These are phyloP conservation scores for Ramularia endophylla DNA, from an alignment of 2,329 filamentous ascomycete genomes.

Conservation along the genomic window DNA sequence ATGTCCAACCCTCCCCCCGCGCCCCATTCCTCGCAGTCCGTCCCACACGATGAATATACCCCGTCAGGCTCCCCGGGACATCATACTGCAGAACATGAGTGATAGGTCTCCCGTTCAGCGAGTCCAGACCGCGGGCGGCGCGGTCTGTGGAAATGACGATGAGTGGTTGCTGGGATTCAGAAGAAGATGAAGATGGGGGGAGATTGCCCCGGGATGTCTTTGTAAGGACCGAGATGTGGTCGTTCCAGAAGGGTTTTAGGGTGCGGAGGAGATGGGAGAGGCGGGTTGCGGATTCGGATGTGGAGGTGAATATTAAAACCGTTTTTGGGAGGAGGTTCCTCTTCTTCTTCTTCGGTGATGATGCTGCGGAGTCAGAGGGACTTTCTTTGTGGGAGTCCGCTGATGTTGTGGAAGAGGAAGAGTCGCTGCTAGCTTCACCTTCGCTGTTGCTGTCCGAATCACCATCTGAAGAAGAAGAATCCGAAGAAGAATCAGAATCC, in stretches of 20 bases:
- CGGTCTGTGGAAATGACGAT: slow-evolving; percentile 81
- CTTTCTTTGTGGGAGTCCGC: no score
- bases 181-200: no score
- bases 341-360: no score
- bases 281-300: slow-evolving; percentile 80
- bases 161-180: slow-evolving; percentile 61
- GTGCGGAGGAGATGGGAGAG: slow-evolving; percentile 66
- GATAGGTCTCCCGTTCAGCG: slow-evolving; percentile 48
- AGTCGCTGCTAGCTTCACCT: slow-evolving; percentile 1
- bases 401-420: slow-evolving; percentile 10
- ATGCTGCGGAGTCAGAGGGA: no score
- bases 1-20: slow-evolving; percentile 77
- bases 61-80: slow-evolving; percentile 70
- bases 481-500: slow-evolving; percentile 15
- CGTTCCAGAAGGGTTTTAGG: slow-evolving; percentile 26
- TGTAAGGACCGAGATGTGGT: no score
- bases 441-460: neutral
- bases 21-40: slow-evolving; percentile 80
- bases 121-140: slow-evolving; percentile 83
- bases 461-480: slow-evolving; percentile 6
- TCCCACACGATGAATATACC: slow-evolving; percentile 88
- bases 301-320: slow-evolving; percentile 82
- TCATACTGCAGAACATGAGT: slow-evolving; percentile 93
- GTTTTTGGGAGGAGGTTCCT: slow-evolving; percentile 22
- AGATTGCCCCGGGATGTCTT: no score